Conservation (phyloP, 1,284 basidiomycete genomes). For the Fomitopsis palustris region DNA sequence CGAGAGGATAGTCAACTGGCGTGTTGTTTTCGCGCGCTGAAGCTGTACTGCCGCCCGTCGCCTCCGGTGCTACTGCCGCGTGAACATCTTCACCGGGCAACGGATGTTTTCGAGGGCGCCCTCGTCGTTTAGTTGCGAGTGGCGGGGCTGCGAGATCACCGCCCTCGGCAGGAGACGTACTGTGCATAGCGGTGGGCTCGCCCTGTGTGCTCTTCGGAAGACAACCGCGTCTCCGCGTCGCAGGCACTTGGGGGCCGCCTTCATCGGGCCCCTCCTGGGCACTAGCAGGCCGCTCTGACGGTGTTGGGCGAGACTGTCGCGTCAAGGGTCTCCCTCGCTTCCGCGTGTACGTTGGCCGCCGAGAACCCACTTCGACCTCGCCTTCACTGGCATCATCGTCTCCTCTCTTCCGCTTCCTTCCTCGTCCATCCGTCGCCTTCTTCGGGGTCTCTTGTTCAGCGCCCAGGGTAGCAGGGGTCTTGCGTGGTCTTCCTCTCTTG, state of each 20-base stretch:
- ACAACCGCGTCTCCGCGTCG: conserved; percentile 28
- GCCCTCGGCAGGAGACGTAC: background rate
- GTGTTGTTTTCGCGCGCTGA: background rate
- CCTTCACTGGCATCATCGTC: conserved; percentile 11
- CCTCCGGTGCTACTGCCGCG: background rate
- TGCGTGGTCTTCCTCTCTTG: conserved; percentile 27
- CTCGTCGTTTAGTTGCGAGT: conserved; percentile 20
- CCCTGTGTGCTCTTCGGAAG: conserved; percentile 24
- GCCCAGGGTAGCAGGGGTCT: conserved; percentile 5
- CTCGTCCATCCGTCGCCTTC: conserved; percentile 4
- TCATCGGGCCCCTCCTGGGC: background rate
- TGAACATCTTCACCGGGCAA: background rate
- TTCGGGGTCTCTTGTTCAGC: conserved; percentile 5
- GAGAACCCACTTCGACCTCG: conserved; percentile 16
- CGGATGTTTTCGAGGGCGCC: conserved; percentile 15
- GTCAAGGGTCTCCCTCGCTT: conserved; percentile 38
- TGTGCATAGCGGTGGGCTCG: conserved; percentile 25
- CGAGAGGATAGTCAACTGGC: background rate
- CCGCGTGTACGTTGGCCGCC: conserved; percentile 28
- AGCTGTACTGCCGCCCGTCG: background rate
- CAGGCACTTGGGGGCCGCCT: background rate
- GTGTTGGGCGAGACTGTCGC: background rate
- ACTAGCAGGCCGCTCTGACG: background rate
- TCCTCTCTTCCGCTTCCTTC: conserved; percentile 27
- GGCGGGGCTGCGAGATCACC: background rate